Conservation (phyloP, 352 stramenopile species). For the Thalassiosira exigua region DNA sequence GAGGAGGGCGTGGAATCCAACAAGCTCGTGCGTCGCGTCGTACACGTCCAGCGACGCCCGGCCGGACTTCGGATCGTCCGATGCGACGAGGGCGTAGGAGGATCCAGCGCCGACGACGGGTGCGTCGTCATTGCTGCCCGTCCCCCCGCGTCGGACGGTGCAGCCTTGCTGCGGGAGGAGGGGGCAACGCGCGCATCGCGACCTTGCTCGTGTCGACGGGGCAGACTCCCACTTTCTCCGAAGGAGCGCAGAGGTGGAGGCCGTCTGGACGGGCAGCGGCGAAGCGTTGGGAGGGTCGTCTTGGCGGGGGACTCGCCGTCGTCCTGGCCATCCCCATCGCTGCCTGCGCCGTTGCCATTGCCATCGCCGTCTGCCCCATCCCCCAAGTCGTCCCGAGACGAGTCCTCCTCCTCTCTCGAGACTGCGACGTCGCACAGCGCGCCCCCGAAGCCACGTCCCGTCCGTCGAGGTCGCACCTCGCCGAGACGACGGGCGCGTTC, state of each 20-base stretch:
- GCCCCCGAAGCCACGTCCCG: slow-evolving; percentile 55
- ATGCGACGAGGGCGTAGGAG: slow-evolving; percentile 76
- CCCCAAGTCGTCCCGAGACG: slow-evolving; percentile 3
- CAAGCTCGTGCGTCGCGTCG: slow-evolving; percentile 81
- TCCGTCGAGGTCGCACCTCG: slow-evolving; percentile 79
- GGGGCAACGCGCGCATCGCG: slow-evolving; percentile 68
- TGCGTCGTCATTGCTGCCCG: slow-evolving; percentile 1
- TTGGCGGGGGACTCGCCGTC: not conserved
- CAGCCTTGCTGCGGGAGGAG: slow-evolving; percentile 35
- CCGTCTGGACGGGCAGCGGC: slow-evolving; percentile 69
- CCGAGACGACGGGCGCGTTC: slow-evolving; percentile 48
- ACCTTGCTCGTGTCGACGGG: slow-evolving; percentile 81
- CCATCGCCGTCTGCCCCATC: not conserved
- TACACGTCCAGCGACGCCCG: slow-evolving; percentile 84
- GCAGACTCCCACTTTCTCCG: slow-evolving; percentile 74
- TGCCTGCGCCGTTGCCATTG: not conserved
- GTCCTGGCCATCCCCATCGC: not conserved
- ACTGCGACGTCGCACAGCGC: slow-evolving; percentile 66
- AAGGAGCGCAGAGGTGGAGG: slow-evolving; percentile 76
- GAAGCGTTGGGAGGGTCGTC: slow-evolving; percentile 35
- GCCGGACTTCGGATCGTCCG: slow-evolving; percentile 77
- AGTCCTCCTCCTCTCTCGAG: slow-evolving; percentile 12
- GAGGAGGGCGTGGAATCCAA: slow-evolving; percentile 83
- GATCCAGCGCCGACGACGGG: slow-evolving; percentile 27
- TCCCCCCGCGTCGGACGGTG: slow-evolving; percentile 11